phyloP scores from a whole-genome alignment of 179 eudicot genomes.

The Vitellaria paradoxa region DNA sequence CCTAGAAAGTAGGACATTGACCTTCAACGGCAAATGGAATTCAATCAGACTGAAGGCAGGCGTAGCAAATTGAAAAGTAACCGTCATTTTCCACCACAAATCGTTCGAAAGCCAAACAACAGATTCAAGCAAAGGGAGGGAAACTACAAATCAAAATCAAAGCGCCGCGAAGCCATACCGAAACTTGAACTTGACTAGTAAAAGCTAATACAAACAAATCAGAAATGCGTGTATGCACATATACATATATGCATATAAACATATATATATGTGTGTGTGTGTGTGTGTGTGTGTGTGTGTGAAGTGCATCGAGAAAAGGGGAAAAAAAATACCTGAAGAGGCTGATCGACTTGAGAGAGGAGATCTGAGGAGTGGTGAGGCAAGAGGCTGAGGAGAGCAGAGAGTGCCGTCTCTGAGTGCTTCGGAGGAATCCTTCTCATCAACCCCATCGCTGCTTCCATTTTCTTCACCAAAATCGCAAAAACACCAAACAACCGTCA shows the following conservation, averaged over 20 bases:
- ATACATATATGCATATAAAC: too few relatives aligned
- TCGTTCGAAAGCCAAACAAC: neutral
- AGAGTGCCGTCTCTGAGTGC: slow-evolving; percentile 70
- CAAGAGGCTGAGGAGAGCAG: slow-evolving; percentile 76
- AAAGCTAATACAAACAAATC: neutral
- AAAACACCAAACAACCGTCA: neutral
- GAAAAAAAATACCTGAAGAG: slow-evolving; percentile 67
- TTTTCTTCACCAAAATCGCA: slow-evolving; percentile 11
- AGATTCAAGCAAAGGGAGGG: neutral
- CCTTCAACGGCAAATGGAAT: neutral
- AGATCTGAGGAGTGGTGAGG: slow-evolving; percentile 86
- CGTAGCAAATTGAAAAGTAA: neutral
- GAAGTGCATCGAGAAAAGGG: neutral
- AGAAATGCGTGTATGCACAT: neutral
- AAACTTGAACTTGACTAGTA: neutral
- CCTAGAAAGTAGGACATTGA: neutral
- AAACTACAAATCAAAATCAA: neutral
- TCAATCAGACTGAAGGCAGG: too few relatives aligned
- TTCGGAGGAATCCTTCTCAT: slow-evolving; percentile 89
- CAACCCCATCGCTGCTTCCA: slow-evolving; percentile 98
- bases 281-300: too few relatives aligned
- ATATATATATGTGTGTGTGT: too few relatives aligned
- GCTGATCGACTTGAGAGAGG: slow-evolving; percentile 94
- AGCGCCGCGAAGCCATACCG: neutral
- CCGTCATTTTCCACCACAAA: neutral